Evolutionary conservation across 225 moss, liverwort and hornwort genomes (phyloP), one percentile per base, ranked within the genome.

Genomic region (Sphagnum tenellum): DNA sequence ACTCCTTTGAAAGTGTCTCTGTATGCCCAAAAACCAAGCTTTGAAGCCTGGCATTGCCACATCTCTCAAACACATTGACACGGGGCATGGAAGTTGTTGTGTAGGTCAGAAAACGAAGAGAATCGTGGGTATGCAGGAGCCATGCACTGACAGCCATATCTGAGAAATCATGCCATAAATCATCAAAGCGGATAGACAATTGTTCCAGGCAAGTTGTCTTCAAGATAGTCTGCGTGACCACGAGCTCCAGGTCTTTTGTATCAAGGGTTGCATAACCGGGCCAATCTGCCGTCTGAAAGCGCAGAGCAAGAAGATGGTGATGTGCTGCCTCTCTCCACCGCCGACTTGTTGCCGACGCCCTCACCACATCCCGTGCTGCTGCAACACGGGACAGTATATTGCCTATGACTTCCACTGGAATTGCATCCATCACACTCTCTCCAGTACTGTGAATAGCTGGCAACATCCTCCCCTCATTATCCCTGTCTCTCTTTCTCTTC

Each of bases 271-370:
- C 65, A 62, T 85, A 83, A 12, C 64, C 74, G 44, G 81, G 64
- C 90, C 87, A 90, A 55, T 90, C 90, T 12, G 68, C 49, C 54
- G 71, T 71, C 66, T 74, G 78, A 65, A 87, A 85, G 47, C 69
- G 79, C 3, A 90, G 81, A 3, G 82, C 82, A 70, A 81, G 85
- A 29, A 90, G 87, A 72, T 90, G 87, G 62, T 81, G 79, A 55
- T 85, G 78, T 44, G 85, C 85, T 56, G 87, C 90, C 64, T 82
- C 80, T 76, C 90, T 82, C 87, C 87, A 90, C 72, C 87, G 87
- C 59, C 87, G 82, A 72, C 90, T 87, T 48, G 87, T 78, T 48
- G 84, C 80, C 49, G 87, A 90, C 4, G 90, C 87, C 48, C 87
- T 74, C 63, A 87, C 81, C 63, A 90, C 87, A 64, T 88, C 87